A percentile compares a stretch with the other conserved stretches of the same genome.
Conservation (phyloP, 2,329 filamentous ascomycete species). For the Aspergillus fijiensis region DNA sequence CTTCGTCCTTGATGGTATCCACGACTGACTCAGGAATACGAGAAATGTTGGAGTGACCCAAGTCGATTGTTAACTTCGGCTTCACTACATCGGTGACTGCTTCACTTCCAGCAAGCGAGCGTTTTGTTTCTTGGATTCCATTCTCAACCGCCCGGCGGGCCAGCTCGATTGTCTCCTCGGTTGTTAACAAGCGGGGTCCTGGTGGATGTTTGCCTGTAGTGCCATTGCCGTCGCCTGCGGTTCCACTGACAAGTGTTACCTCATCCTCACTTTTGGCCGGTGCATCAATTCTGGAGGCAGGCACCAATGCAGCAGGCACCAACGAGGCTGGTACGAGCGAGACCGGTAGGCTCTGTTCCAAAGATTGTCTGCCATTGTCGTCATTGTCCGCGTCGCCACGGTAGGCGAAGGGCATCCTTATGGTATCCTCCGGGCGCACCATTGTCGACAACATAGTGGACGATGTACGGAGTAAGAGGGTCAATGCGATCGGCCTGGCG, state of each 20-base stretch:
- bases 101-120: constrained; percentile 48
- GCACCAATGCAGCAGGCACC: constrained; percentile 19
- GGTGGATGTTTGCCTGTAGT: constrained; percentile 22
- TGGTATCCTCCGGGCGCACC: constrained; percentile 39
- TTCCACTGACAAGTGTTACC: constrained; percentile 25
- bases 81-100: constrained; percentile 48
- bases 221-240: constrained; percentile 24
- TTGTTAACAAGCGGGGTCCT: constrained; percentile 34
- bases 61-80: constrained; percentile 52
- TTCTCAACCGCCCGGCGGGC: constrained; percentile 48
- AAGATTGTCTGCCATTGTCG: constrained; percentile 24
- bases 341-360: constrained; percentile 29
- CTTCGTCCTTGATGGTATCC: constrained; percentile 54
- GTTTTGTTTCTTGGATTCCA: constrained; percentile 48
- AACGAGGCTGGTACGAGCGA: constrained; percentile 21
- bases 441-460: constrained; percentile 35
- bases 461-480: constrained; percentile 1
- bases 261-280: constrained; percentile 32
- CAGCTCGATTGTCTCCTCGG: constrained; percentile 48
- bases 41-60: constrained; percentile 51
- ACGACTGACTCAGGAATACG: constrained; percentile 52
- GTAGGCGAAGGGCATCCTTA: constrained; percentile 34
- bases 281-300: constrained; percentile 29
- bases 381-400: constrained; percentile 36
- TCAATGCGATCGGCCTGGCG: background rate